Evolutionary conservation across 2,329 filamentous ascomycete species (phyloP), one percentile per base, ranked within the genome.

Genomic region (Venturia aucupariae): DNA sequence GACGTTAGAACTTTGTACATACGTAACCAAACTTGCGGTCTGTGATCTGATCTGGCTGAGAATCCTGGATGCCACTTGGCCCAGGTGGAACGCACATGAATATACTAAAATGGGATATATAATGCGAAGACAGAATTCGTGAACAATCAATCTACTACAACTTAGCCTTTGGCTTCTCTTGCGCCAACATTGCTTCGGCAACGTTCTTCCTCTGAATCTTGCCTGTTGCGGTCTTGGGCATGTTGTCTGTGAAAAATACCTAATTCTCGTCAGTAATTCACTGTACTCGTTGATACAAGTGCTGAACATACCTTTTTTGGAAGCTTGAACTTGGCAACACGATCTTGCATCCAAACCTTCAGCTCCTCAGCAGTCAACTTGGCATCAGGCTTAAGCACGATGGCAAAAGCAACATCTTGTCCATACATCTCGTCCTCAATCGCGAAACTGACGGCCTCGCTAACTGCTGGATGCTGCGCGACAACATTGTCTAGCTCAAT

Each of bases 141-240:
- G 15, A 57, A 19, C 30, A 35, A 35, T 35, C 51, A 19, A 57
- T 66, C 61, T 78, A 84, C 61, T 78, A 84, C 68, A 84, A 75
- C 72, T 83, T 84, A 17, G 82, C 75, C 70, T 79, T 81, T 4
- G 77, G 74, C 65, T 76, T 75, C 65, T 86, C 85, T 74, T 87
- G 83, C 80, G 90, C 90, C 75, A 87, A 80, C 89, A 95, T 93
- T 38, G 84, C 85, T 75, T 93, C 90, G 17, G 90, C 90, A n/a
- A 95, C 90, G 71, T 92, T 90, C 67, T 90, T 84, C 67, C 90
- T 81, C 77, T 95, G 90, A 66, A 95, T 89, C 81, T 95, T 95
- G 64, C 90, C 90, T 6, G 90, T 95, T n/a, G 90, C 90, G 4
- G 91, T 93, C 82, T 95, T 95, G 67, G 90, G 90, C 86, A 95